These are phyloP conservation scores for Pseudonitzschia pungens DNA, from an alignment of 108 stramenopile species.

Conservation along the genomic window DNA sequence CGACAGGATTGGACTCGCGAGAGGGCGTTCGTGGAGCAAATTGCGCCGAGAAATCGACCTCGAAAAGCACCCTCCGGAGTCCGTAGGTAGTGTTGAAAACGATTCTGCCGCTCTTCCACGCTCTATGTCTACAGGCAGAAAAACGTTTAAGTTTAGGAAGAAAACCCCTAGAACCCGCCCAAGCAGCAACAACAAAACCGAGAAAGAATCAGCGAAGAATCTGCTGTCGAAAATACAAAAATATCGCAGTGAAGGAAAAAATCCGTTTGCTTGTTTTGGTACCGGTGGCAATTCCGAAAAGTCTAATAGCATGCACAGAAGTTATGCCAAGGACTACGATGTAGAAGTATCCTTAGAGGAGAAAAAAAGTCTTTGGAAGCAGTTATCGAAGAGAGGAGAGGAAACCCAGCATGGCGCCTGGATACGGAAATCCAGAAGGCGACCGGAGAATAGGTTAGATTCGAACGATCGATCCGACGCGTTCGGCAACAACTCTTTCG, in stretches of 20 bases:
- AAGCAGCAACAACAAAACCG: not conserved
- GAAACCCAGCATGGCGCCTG: not conserved
- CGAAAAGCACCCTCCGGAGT: not conserved
- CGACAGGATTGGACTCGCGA: not conserved
- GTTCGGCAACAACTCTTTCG: not conserved
- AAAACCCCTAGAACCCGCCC: not conserved
- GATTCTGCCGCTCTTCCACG: not conserved
- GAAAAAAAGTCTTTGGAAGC: constrained; percentile 3
- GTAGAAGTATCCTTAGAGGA: constrained; percentile 16
- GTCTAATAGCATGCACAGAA: not conserved
- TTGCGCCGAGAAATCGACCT: constrained; percentile 1
- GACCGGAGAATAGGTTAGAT: not conserved
- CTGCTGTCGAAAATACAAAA: not conserved
- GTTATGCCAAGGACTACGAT: constrained; percentile 8
- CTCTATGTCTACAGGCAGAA: not conserved
- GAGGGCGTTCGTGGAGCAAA: constrained; percentile 7
- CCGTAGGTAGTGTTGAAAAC: not conserved
- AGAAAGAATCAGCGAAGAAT: not conserved
- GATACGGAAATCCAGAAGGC: not conserved
- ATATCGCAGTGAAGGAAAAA: not conserved
- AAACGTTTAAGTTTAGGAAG: not conserved
- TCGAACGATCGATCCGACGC: not conserved
- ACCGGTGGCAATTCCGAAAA: not conserved
- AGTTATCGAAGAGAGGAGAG: not conserved
- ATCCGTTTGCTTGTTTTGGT: not conserved